Percentiles rank a stretch among this genome's conserved stretches.
phyloP scores from a whole-genome alignment of 495 filamentous ascomycete species.

The Usnea hakonensis region DNA sequence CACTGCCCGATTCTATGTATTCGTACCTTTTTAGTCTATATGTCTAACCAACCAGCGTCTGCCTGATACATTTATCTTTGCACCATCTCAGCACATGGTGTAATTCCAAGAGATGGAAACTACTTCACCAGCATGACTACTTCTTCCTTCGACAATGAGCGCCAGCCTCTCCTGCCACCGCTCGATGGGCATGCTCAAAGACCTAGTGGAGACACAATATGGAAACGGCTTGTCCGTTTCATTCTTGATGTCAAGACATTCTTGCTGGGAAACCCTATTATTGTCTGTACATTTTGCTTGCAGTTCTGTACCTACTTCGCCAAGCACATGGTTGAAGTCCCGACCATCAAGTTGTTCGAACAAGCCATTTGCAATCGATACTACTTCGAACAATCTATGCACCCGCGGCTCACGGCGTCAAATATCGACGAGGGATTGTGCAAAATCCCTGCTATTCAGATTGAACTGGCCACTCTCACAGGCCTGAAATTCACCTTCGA shows the following conservation, averaged over 20 bases:
- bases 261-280: slow-evolving; percentile 31
- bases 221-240: slow-evolving; percentile 32
- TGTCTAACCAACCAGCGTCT: too few relatives aligned
- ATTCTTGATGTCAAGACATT: slow-evolving; percentile 45
- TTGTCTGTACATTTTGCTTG: slow-evolving; percentile 19
- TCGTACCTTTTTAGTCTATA: too few relatives aligned
- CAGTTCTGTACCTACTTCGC: slow-evolving; percentile 19
- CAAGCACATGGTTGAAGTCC: slow-evolving; percentile 21
- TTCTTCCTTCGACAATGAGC: slow-evolving; percentile 6
- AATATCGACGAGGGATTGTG: slow-evolving; percentile 14
- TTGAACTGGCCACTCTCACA: slow-evolving; percentile 18
- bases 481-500: slow-evolving; percentile 24
- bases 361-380: slow-evolving; percentile 17
- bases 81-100: too few relatives aligned
- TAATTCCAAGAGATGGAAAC: too few relatives aligned
- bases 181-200: not conserved
- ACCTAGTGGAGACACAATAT: not conserved
- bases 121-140: not conserved
- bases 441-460: slow-evolving; percentile 19
- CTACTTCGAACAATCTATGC: slow-evolving; percentile 5
- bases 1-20: too few relatives aligned
- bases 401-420: not conserved
- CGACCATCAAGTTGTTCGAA: slow-evolving; percentile 19
- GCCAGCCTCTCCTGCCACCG: slow-evolving; percentile 14
- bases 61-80: too few relatives aligned